Conservation (phyloP, 352 stramenopile genomes). For the Pythium biforme region DNA sequence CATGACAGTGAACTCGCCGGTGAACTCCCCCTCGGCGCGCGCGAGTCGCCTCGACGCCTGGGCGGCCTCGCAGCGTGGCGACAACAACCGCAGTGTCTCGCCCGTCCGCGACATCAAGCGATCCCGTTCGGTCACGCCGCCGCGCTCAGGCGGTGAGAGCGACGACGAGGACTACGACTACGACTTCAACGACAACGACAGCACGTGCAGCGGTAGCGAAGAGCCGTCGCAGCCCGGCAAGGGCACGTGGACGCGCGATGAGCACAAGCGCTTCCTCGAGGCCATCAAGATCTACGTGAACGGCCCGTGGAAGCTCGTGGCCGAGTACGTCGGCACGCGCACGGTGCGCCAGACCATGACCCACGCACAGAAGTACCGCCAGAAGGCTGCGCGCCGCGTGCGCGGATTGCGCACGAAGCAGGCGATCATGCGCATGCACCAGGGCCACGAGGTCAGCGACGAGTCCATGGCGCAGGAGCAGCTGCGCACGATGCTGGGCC, state of each 20-base stretch:
- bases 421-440: conserved; percentile 72
- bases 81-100: conserved; percentile 12
- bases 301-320: conserved; percentile 66
- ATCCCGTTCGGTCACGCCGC: conserved; percentile 2
- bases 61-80: conserved; percentile 11
- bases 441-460: conserved; percentile 58
- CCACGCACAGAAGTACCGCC: conserved; percentile 71
- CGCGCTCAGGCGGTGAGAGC: conserved; percentile 22
- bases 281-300: conserved; percentile 73
- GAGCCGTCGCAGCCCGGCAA: conserved; percentile 24
- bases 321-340: conserved; percentile 60
- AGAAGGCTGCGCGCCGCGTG: conserved; percentile 57
- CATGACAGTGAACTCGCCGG: conserved; percentile 17
- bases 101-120: conserved; percentile 5
- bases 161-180: conserved; percentile 23
- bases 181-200: conserved; percentile 21
- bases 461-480: conserved; percentile 65
- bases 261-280: conserved; percentile 70
- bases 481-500: conserved; percentile 36
- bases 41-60: conserved; percentile 20
- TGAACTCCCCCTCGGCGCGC: conserved; percentile 14
- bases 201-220: conserved; percentile 23
- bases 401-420: conserved; percentile 67
- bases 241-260: conserved; percentile 60
- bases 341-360: conserved; percentile 78